Conservation (phyloP, 129 eudicot genomes). For the Scalesia atractyloides region DNA sequence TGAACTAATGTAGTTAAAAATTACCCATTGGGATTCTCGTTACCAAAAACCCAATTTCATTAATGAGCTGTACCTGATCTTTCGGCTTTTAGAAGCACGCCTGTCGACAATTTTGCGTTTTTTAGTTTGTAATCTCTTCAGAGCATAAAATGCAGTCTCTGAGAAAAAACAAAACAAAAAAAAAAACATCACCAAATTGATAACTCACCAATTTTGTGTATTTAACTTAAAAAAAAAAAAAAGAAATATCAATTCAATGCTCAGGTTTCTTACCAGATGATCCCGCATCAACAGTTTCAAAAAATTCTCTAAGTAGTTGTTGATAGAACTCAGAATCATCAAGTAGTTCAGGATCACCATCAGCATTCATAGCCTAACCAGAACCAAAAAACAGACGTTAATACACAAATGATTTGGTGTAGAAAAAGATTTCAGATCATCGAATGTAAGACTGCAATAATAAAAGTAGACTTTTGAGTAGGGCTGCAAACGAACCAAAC, state of each 20-base stretch:
- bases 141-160: constrained; percentile 82
- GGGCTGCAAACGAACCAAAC: too few species aligned
- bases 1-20: neutral
- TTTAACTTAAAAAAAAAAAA: neutral
- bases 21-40: neutral
- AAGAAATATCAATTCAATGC: neutral
- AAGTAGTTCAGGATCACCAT: constrained; percentile 92
- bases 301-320: constrained; percentile 81
- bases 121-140: constrained; percentile 78
- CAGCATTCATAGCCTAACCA: constrained; percentile 43
- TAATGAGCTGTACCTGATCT: constrained; percentile 52
- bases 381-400: neutral
- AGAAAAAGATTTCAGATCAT: neutral
- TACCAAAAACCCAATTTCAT: neutral
- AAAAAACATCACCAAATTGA: neutral
- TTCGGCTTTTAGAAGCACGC: constrained; percentile 95
- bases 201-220: neutral
- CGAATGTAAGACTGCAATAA: neutral
- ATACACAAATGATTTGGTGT: constrained; percentile 3
- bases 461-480: neutral
- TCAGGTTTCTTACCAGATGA: constrained; percentile 65
- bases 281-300: constrained; percentile 72
- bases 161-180: constrained; percentile 22
- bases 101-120: constrained; percentile 84
- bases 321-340: constrained; percentile 90